Evolutionary conservation across 257 asterid genomes (phyloP).

Genomic region (Rehmannia glutinosa): DNA sequence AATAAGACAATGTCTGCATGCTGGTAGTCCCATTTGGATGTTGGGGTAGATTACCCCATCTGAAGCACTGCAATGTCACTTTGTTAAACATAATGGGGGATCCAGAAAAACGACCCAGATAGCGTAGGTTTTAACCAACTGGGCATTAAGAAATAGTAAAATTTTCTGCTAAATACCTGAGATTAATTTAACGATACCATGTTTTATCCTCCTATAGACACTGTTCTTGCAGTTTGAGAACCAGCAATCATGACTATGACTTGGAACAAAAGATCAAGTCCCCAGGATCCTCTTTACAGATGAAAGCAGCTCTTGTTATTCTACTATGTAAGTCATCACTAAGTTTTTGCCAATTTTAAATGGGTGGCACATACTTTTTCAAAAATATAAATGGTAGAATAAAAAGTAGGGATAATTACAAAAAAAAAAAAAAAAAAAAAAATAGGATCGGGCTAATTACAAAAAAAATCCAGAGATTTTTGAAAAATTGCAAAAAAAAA

Average conservation of each 20-base stretch:
- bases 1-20: not conserved
- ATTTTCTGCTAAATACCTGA: not conserved
- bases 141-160: not conserved
- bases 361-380: not conserved
- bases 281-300: not conserved
- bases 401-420: no score
- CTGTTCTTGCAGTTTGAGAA: not conserved
- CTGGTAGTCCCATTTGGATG: not conserved
- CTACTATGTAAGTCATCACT: not conserved
- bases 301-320: not conserved
- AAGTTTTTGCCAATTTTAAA: not conserved
- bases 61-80: not conserved
- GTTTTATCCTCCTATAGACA: not conserved
- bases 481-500: no score
- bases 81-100: constrained; percentile 6
- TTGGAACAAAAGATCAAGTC: not conserved
- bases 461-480: no score
- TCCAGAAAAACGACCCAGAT: not conserved
- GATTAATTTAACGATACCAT: not conserved
- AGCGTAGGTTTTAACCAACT: not conserved
- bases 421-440: no score
- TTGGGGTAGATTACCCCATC: not conserved
- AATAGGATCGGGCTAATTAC: no score
- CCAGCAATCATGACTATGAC: not conserved
- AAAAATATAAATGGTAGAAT: not conserved